These are phyloP conservation scores for Colletotrichum orbiculare DNA, from an alignment of 2,329 filamentous ascomycete genomes.

Conservation along the genomic window DNA sequence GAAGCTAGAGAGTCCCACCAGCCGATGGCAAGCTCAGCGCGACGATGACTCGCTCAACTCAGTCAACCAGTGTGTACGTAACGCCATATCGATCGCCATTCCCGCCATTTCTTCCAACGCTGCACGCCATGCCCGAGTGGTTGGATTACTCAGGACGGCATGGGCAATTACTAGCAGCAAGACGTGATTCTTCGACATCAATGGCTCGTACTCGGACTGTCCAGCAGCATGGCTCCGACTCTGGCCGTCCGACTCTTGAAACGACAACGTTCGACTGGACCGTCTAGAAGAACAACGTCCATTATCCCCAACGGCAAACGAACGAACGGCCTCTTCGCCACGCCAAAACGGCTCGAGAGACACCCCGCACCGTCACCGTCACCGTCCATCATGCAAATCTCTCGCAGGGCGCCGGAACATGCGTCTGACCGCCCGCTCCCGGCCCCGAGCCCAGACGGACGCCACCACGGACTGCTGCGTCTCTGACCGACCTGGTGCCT, in stretches of 20 bases:
- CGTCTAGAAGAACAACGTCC: too few relatives aligned
- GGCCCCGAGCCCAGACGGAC: slow-evolving; percentile 11
- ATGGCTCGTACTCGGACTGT: neutral
- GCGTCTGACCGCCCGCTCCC: slow-evolving; percentile 9
- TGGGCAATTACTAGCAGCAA: neutral
- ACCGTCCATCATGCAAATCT: neutral
- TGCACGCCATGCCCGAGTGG: neutral
- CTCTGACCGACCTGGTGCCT: too few relatives aligned
- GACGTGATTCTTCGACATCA: slow-evolving; percentile 2
- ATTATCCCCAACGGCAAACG: too few relatives aligned
- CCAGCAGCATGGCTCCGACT: too few relatives aligned
- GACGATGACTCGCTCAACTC: too few relatives aligned
- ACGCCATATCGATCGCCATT: slow-evolving; percentile 12
- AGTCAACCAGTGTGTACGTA: neutral
- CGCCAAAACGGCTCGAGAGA: too few relatives aligned
- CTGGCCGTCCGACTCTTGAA: too few relatives aligned
- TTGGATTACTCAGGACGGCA: slow-evolving; percentile 9
- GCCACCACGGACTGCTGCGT: neutral
- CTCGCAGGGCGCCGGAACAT: neutral
- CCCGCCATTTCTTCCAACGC: slow-evolving; percentile 4
- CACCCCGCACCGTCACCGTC: neutral
- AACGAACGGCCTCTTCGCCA: too few relatives aligned
- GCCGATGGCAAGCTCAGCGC: too few relatives aligned
- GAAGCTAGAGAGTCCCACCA: too few relatives aligned
- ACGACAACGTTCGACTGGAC: too few relatives aligned